A percentile compares a stretch with the other conserved stretches of the same genome.
Conservation (phyloP, 169 alveolate species). For the Babesia bovis region DNA sequence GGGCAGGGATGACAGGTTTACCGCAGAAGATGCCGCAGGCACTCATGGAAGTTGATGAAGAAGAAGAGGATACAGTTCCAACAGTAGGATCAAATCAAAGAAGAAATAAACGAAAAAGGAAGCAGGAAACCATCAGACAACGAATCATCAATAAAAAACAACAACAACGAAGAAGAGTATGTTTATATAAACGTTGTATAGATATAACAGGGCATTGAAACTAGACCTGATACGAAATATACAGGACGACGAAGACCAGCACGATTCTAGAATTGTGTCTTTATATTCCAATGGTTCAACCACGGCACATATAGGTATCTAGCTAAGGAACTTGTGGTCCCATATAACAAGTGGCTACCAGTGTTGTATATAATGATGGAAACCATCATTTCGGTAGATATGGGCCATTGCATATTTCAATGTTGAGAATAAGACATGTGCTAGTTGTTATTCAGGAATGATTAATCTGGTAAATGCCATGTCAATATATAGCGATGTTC, state of each 20-base stretch:
- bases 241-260: conserved; percentile 92
- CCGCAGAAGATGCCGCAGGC: conserved; percentile 67
- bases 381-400: too few species aligned
- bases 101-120: conserved; percentile 62
- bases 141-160: conserved; percentile 89
- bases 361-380: too few species aligned
- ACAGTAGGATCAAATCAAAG: conserved; percentile 4
- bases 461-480: too few species aligned
- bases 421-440: too few species aligned
- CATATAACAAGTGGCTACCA: too few species aligned
- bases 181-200: conserved; percentile 3
- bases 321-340: too few species aligned
- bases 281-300: not conserved
- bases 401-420: too few species aligned
- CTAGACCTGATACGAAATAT: conserved; percentile 91
- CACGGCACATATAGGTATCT: too few species aligned
- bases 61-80: conserved; percentile 27
- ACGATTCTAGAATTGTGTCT: conserved; percentile 62
- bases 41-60: conserved; percentile 32
- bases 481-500: too few species aligned
- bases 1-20: conserved; percentile 86
- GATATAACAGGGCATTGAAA: conserved; percentile 82
- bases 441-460: too few species aligned
- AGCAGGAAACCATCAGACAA: conserved; percentile 24
- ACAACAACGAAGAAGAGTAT: conserved; percentile 85